Evolutionary conservation across 805 yeast genomes (phyloP).

Genomic region (Barnettozyma pratensis): DNA sequence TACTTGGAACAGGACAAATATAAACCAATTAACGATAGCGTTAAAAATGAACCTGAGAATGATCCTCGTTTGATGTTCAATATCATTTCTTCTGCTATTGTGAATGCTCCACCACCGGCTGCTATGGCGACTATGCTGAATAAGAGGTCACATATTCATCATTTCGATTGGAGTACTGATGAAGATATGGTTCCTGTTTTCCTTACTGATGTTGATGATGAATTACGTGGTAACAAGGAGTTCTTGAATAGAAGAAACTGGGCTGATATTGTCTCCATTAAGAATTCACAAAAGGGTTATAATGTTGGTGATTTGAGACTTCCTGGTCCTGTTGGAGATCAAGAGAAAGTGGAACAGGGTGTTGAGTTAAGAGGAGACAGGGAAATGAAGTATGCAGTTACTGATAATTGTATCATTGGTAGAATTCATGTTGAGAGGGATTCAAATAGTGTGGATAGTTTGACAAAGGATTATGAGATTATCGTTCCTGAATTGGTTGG

Average conservation of each 20-base stretch:
- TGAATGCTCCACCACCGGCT: slow-evolving; percentile 90
- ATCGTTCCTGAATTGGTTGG: slow-evolving; percentile 56
- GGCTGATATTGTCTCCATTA: slow-evolving; percentile 58
- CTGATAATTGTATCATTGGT: slow-evolving; percentile 54
- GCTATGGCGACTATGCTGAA: slow-evolving; percentile 73
- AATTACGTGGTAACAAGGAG: slow-evolving; percentile 39
- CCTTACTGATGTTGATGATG: slow-evolving; percentile 50
- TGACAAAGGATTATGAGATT: slow-evolving; percentile 62
- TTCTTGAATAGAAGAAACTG: slow-evolving; percentile 68
- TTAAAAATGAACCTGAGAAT: slow-evolving; percentile 47
- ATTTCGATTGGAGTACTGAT: slow-evolving; percentile 55
- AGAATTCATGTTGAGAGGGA: slow-evolving; percentile 73
- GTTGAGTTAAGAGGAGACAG: slow-evolving; percentile 23
- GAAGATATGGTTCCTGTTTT: slow-evolving; percentile 83
- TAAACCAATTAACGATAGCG: slow-evolving; percentile 34
- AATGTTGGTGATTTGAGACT: slow-evolving; percentile 28
- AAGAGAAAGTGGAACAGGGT: slow-evolving; percentile 3
- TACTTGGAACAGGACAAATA: slow-evolving; percentile 29
- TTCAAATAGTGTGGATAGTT: slow-evolving; percentile 38
- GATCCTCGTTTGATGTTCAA: slow-evolving; percentile 80
- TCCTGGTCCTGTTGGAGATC: slow-evolving; percentile 37
- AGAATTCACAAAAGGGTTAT: slow-evolving; percentile 27
- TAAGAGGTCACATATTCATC: slow-evolving; percentile 61
- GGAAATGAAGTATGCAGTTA: slow-evolving; percentile 48
- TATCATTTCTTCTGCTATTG: slow-evolving; percentile 84